Evolutionary conservation across 2,329 filamentous ascomycete genomes (phyloP), one percentile per base, ranked within the genome.

Genomic region (Xylariaceae sp.): DNA sequence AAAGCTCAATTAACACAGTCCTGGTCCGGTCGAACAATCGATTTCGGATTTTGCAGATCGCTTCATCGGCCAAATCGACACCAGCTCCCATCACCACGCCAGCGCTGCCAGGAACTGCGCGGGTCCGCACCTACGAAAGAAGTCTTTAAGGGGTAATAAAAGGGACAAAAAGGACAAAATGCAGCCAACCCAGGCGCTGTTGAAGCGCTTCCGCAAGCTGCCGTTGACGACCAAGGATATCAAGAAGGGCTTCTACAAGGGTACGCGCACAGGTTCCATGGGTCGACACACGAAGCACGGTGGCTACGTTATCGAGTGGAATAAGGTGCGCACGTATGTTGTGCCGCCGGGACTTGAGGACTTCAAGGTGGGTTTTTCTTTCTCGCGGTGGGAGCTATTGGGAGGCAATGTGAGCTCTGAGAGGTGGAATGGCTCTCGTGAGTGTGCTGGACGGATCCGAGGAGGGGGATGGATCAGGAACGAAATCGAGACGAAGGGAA

Each of bases 191-290:
- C 80, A 83, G 70, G 74, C 78, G 64, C 86, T 96, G 69, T 81
- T 82, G 68, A 78, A 85, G 73, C 82, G 84, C 59, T 83, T 91
- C 70, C 84, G 87, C 75, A 91, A 93, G 71, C 80, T 92, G 60
- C 82, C 83, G 56, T 84, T 99, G 71, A 97, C 90, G 10, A 96
- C 93, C 67, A 99, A 99, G 78, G 88, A 94, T 76, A 88, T 93
- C 73, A 89, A 88, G 74, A 90, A 91, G 72, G 93, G 92, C 67
- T 99, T 88, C 84, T 99, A 99, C 85, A 97, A 97, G 82, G 94
- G 94, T 73, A 97, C 89, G 69, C 83, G 92, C 51, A 88, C 91
- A 0, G 94, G 94, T 1, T 86, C 89, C 48, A 92, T 95, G 86
- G 94, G 94, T 74, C 77, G 80, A 11, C 90, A 95, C 77, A 92